A percentile compares a stretch with the other conserved stretches of the same genome.
These are phyloP conservation scores for Sicyos baderoa DNA, from an alignment of 306 rosid species.

Conservation along the genomic window DNA sequence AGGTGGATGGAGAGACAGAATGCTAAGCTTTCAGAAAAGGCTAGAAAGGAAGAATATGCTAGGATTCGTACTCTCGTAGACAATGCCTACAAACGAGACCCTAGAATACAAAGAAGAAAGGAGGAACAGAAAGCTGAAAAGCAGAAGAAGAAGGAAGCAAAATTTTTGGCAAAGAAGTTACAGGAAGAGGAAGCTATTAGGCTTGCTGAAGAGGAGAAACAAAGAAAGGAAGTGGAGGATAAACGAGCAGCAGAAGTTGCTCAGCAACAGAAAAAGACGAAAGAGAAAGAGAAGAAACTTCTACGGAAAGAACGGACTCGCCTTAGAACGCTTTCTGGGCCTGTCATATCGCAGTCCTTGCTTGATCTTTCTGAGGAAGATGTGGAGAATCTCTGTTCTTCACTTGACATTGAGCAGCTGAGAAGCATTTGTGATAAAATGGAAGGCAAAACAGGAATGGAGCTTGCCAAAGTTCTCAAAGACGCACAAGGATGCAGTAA, in stretches of 20 bases:
- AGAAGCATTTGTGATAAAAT: conserved; percentile 65
- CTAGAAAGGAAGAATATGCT: conserved; percentile 88
- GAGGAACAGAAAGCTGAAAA: conserved; percentile 81
- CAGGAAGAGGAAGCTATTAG: conserved; percentile 89
- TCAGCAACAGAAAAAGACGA: conserved; percentile 64
- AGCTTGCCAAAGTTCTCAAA: conserved; percentile 46
- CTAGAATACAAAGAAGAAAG: conserved; percentile 76
- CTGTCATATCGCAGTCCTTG: conserved; percentile 39
- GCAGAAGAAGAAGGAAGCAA: conserved; percentile 83
- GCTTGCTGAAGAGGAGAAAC: conserved; percentile 75
- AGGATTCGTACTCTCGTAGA: conserved; percentile 81
- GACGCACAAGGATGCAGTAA: conserved; percentile 40
- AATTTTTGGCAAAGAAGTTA: conserved; percentile 63
- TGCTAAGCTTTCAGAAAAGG: conserved; percentile 82
- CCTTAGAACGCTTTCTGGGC: conserved; percentile 60
- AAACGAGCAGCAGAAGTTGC: conserved; percentile 77
- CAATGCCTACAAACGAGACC: conserved; percentile 90
- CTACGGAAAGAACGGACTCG: conserved; percentile 84
- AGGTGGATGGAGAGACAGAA: conserved; percentile 99
- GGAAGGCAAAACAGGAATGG: conserved; percentile 47
- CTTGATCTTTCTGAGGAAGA: conserved; percentile 55
- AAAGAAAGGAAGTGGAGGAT: conserved; percentile 66
- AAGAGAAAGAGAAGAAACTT: conserved; percentile 92
- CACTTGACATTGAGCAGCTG: conserved; percentile 51
- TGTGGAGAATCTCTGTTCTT: conserved; percentile 67